Base-by-base conservation (phyloP, 441 rosid genomes). In the Eruca vesicaria region DNA sequence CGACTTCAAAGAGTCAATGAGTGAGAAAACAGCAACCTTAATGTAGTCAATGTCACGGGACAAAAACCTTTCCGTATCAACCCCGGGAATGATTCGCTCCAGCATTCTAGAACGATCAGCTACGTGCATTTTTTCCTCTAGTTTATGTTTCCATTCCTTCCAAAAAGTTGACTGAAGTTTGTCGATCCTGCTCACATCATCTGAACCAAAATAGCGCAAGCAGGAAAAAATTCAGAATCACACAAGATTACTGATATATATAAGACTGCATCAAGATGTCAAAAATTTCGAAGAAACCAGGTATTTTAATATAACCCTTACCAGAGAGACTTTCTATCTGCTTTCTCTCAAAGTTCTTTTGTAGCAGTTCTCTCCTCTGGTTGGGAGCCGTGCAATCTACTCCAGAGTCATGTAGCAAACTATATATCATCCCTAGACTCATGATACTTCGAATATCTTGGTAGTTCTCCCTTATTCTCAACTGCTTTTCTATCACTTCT, bases 71-170 rank as follows among this genome's bases (percentile, higher is more conserved):
- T 86, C 83, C 57, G 95, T 85, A 63, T 92, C 92, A 73, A 94
- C 97, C 64, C 97, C 97, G 16, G 98, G 99, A 77, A 92, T 94
- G 58, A 92, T 84, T 73, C 88, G 87, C 85, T 96, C 95, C 82
- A 92, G 73, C 64, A 80, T 82, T 82, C 98, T 94, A 75, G 98
- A 89, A 69, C 74, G 96, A 75, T 92, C 98, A 0, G 99, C 90
- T 70, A 81, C 82, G 68, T 63, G 79, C 85, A 86, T 92, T 81
- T 92, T 92, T 63, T 88, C 97, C 85, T 94, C 99, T 80, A 96
- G 82, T 80, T 94, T 92, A 75, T 88, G 79, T 81, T 96, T 94
- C 99, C 99, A 96, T 33, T 96, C 95, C 82, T 87, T 88, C 99
- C 99, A 94, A 79, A 96, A 96, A 43, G 93, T 88, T 68, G 98